Evolutionary conservation across 352 stramenopile genomes (phyloP).

Genomic region (Globisporangium nodosum): DNA sequence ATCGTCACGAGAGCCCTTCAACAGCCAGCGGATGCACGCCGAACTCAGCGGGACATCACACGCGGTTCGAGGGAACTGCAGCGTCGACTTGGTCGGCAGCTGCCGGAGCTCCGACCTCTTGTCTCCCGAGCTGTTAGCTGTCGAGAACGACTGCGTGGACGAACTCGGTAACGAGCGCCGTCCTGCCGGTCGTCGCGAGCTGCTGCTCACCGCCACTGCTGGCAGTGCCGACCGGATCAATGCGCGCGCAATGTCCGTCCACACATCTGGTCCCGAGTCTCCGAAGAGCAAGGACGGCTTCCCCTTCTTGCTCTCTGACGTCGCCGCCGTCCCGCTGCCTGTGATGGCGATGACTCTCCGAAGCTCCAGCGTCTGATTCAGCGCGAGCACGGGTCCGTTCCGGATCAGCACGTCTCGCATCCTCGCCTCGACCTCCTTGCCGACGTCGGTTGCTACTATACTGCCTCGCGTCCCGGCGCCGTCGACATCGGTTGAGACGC

Average conservation of each 20-base stretch:
- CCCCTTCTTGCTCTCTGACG: not conserved
- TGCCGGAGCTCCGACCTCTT: conserved; percentile 21
- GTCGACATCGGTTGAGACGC: not conserved
- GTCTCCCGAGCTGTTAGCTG: not conserved
- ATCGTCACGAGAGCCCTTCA: conserved; percentile 3
- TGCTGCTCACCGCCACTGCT: not conserved
- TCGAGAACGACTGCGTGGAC: not conserved
- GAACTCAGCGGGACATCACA: conserved; percentile 35
- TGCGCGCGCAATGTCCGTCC: conserved; percentile 13
- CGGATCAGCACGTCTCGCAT: conserved; percentile 17
- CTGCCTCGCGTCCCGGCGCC: not conserved
- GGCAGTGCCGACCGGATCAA: not conserved
- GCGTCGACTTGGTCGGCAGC: conserved; percentile 10
- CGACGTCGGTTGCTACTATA: not conserved
- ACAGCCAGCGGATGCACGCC: conserved; percentile 25
- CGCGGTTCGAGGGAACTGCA: conserved; percentile 25
- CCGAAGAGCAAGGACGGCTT: conserved; percentile 29
- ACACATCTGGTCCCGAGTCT: conserved; percentile 15
- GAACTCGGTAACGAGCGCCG: conserved; percentile 8
- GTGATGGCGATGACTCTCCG: conserved; percentile 16
- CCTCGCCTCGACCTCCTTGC: conserved; percentile 1
- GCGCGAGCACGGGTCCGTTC: conserved; percentile 22
- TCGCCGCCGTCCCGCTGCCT: not conserved
- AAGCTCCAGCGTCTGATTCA: conserved; percentile 13
- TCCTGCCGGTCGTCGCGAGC: conserved; percentile 15